Percentiles rank a stretch among this genome's conserved stretches.
Evolutionary conservation across 495 filamentous ascomycete species (phyloP).

Genomic region (Cetradonia linearis): DNA sequence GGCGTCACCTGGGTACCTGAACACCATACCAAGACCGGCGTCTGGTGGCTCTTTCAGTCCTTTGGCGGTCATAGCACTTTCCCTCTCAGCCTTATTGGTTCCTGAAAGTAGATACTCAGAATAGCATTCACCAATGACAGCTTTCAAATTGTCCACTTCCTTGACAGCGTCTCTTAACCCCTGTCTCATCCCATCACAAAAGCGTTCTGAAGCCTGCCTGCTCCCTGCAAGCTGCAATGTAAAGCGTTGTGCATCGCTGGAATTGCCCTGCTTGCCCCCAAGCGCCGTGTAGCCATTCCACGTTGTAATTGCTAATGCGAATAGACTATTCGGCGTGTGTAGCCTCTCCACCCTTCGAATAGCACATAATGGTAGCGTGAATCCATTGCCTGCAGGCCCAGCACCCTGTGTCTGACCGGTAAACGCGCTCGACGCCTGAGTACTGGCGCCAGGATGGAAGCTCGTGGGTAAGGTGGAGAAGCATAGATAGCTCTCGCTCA

Average conservation of each 20-base stretch:
- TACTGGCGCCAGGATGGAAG: slow-evolving; percentile 68
- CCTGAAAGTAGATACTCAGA: slow-evolving; percentile 76
- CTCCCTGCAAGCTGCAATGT: slow-evolving; percentile 84
- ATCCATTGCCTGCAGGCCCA: slow-evolving; percentile 91
- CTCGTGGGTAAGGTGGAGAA: slow-evolving; percentile 90
- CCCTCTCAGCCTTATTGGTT: slow-evolving; percentile 35
- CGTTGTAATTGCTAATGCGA: slow-evolving; percentile 86
- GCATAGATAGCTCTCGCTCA: slow-evolving; percentile 89
- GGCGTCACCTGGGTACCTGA: slow-evolving; percentile 93
- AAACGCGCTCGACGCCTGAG: slow-evolving; percentile 63
- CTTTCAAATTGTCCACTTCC: slow-evolving; percentile 71
- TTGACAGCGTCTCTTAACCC: slow-evolving; percentile 75
- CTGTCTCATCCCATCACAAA: slow-evolving; percentile 90
- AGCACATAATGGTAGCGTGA: slow-evolving; percentile 86
- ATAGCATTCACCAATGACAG: slow-evolving; percentile 73
- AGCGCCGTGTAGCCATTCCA: slow-evolving; percentile 68
- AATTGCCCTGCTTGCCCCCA: slow-evolving; percentile 41
- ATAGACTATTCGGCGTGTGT: slow-evolving; percentile 82
- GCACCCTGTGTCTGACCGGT: slow-evolving; percentile 83
- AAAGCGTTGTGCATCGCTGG: slow-evolving; percentile 62
- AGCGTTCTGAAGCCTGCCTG: slow-evolving; percentile 80
- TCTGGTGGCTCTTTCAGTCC: slow-evolving; percentile 65
- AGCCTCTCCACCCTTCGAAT: slow-evolving; percentile 86
- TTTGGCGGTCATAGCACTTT: slow-evolving; percentile 24
- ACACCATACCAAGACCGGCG: slow-evolving; percentile 83